Evolutionary conservation across 2,329 filamentous ascomycete genomes (phyloP), one percentile per base, ranked within the genome.

Genomic region (Rugonectria rugulosa): DNA sequence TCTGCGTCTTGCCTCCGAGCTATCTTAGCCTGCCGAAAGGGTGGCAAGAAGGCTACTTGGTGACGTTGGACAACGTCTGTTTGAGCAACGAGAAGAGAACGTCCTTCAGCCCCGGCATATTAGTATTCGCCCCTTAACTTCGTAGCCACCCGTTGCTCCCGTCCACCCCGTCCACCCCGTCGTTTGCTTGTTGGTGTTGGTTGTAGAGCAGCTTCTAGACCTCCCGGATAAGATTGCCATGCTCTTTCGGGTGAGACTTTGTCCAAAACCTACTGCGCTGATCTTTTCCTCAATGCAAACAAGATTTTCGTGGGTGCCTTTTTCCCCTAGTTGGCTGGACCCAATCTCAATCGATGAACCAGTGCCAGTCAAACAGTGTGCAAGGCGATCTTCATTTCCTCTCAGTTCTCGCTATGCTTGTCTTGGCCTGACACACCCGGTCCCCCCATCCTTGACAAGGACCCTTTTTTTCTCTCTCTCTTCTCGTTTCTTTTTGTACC

Each of bases 171-270:
- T 26, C 20, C 9, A 23, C 20, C 4, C 36, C 36, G 26, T n/a
- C 36, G 20, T 38, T 38, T n/a, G n/a, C n/a, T n/a, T n/a, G 9
- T 19, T 36, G 14, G 32, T 17, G 32, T n/a, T n/a, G n/a, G n/a
- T n/a, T n/a, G n/a, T n/a, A n/a, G n/a, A n/a, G n/a, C n/a, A n/a
- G n/a, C n/a, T n/a, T n/a, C n/a, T n/a, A n/a, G n/a, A n/a, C n/a
- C n/a, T n/a, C n/a, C n/a, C n/a, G n/a, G n/a, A 36, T 8, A 36
- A 36, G 32, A 17, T 15, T 36, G 32, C n/a, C n/a, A n/a, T 17
- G 34, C 37, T 40, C 10, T 10, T 23, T 21, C 45, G 52, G 45
- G 32, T 38, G 41, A 36, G 42, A 37, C 14, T 40, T 49, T 46
- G 50, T 21, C 37, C 37, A 12, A 24, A 23, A 4, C 20, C 37